Conservation (phyloP, 768 basidiomycete genomes). For the Sporobolomyces pararoseus region DNA sequence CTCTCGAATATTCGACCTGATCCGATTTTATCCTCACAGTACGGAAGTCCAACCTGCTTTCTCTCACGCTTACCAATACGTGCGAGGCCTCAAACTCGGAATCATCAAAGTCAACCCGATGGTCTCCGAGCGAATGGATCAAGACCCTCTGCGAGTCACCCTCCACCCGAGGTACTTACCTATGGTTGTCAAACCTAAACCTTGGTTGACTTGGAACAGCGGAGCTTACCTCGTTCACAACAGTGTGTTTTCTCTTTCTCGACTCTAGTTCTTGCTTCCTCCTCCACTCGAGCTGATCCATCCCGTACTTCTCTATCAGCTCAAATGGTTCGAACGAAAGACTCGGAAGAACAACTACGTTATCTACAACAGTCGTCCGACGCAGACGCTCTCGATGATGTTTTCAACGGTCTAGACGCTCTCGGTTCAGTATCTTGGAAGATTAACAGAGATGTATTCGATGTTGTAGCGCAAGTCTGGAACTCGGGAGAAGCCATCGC, state of each 20-base stretch:
- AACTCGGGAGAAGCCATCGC: slow-evolving; percentile 75
- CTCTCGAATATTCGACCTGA: not conserved
- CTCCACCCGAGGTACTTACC: slow-evolving; percentile 91
- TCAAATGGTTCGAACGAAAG: slow-evolving; percentile 85
- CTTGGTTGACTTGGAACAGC: slow-evolving; percentile 71
- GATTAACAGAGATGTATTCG: slow-evolving; percentile 73
- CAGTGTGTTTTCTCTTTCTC: slow-evolving; percentile 54
- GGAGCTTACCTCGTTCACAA: slow-evolving; percentile 81
- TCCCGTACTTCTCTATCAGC: slow-evolving; percentile 50
- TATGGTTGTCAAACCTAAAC: slow-evolving; percentile 86
- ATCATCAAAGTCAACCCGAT: slow-evolving; percentile 79
- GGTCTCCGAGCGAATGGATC: slow-evolving; percentile 70
- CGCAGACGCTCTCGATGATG: slow-evolving; percentile 71
- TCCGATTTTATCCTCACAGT: not conserved
- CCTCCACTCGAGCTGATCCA: not conserved
- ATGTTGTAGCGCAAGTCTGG: slow-evolving; percentile 74
- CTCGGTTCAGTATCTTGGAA: slow-evolving; percentile 85
- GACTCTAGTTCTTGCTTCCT: not conserved
- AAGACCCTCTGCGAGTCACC: slow-evolving; percentile 64
- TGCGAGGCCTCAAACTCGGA: slow-evolving; percentile 90
- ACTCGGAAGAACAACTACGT: slow-evolving; percentile 70
- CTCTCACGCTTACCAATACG: slow-evolving; percentile 83
- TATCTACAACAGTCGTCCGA: slow-evolving; percentile 73
- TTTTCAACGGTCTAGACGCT: slow-evolving; percentile 84
- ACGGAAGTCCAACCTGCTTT: slow-evolving; percentile 83